Base-by-base conservation (phyloP, 2,329 filamentous ascomycete species). In the Leptographium lundbergii region DNA sequence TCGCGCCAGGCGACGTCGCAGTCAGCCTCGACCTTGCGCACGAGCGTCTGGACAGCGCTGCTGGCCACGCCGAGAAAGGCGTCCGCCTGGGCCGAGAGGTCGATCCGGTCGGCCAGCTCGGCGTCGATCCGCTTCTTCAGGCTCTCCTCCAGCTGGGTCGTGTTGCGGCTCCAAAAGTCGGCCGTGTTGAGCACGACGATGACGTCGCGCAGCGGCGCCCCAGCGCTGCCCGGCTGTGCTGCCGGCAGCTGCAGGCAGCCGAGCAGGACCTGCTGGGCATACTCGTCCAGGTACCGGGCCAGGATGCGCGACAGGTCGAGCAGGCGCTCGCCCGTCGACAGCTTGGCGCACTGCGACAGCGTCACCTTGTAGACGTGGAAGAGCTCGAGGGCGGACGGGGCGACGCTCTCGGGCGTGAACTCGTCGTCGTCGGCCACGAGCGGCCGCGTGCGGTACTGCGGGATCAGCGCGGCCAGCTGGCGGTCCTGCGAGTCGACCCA, bases 401-500 rank as follows among this genome's bases (percentile, higher is more conserved):
- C 92, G 59, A 99, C 92, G 52, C 89, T 85, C 69, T 95, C 89
- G 0, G 88, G 79, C 50, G 89, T 89, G 70, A 97, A 97, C 59
- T 99, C 94, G 66, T 99, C 94, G 64, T 96, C 94, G 0, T 81
- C 75, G 3, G 89, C 84, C 48, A 91, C 80, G 3, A 95, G 78
- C 0, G 90, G 87, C 65, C 96, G 90, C 61, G 80, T 82, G 64
- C 88, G 89, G 72, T 97, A 97, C 69, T 85, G 90, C 0, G 91
- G 91, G 63, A 99, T 89, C 73, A 97, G 84, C 9, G 78, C 73
- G 6, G 90, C 87, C 60, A 97, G 77, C 66, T 95, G 87, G 71
- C 85, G 92, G 72, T 96, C 92, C 71, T 97, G 94, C 11, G 90
- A 92, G 61, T 97, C 92, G 1, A 99, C 91, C 94, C 94, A 99